Evolutionary conservation across 2,329 filamentous ascomycete species (phyloP).

Genomic region (Beauveria pseudobassiana): DNA sequence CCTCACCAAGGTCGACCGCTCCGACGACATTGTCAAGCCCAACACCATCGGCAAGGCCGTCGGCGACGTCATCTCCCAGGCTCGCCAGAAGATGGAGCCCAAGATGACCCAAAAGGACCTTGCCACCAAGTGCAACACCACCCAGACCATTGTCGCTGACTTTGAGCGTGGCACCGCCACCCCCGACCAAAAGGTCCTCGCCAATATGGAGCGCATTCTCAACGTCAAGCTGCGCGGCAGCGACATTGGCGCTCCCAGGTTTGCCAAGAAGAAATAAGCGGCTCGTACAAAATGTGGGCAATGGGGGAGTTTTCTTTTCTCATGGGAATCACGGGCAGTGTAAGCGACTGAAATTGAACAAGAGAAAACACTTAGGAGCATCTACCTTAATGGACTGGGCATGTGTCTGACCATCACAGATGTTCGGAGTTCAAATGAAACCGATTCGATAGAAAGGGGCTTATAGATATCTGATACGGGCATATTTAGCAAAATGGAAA

Average conservation of each 20-base stretch:
- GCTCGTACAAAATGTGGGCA: background rate
- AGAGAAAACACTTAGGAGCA: background rate
- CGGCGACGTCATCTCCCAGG: constrained; percentile 72
- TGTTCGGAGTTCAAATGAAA: constrained; percentile 10
- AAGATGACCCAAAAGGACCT: constrained; percentile 93
- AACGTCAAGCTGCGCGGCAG: constrained; percentile 80
- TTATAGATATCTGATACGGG: constrained; percentile 10
- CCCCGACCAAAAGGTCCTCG: constrained; percentile 78
- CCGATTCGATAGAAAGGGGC: constrained; percentile 4
- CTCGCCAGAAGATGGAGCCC: constrained; percentile 74
- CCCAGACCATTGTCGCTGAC: constrained; percentile 68
- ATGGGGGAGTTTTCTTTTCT: background rate
- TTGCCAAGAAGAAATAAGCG: constrained; percentile 59
- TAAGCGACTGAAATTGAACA: constrained; percentile 7
- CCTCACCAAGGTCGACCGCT: constrained; percentile 94
- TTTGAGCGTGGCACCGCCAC: constrained; percentile 74
- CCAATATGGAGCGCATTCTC: constrained; percentile 72
- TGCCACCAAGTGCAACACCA: constrained; percentile 85
- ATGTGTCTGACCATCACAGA: background rate
- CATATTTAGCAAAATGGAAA: constrained; percentile 11
- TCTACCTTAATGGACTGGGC: background rate
- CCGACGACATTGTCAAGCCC: constrained; percentile 95
- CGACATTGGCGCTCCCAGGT: constrained; percentile 79
- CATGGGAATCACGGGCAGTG: constrained; percentile 11
- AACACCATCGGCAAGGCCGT: constrained; percentile 80